These are phyloP conservation scores for Globisporangium cystogenes DNA, from an alignment of 352 stramenopile species.

Conservation along the genomic window DNA sequence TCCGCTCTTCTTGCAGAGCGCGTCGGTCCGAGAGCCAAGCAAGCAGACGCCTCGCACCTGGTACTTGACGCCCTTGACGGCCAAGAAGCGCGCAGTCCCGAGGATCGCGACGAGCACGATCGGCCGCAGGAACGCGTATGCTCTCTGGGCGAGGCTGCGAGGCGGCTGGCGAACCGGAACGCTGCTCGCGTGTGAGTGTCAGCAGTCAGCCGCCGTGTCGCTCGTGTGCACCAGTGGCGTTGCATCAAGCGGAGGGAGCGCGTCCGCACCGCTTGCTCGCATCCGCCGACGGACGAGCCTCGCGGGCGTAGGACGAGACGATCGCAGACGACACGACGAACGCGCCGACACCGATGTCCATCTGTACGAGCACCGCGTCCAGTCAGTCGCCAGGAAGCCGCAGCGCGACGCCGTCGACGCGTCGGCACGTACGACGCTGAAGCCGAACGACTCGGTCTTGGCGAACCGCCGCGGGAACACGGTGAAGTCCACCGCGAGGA, in stretches of 20 bases:
- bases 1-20: no score
- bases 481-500: constrained; percentile 98
- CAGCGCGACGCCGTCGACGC: background rate
- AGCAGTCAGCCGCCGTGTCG: background rate
- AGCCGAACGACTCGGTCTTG: constrained; percentile 95
- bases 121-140: constrained; percentile 61
- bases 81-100: constrained; percentile 62
- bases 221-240: no score
- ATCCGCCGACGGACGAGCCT: constrained; percentile 21
- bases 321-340: constrained; percentile 92
- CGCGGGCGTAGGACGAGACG: constrained; percentile 63
- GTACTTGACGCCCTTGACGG: constrained; percentile 83
- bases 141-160: constrained; percentile 8
- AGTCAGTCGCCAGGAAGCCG: background rate
- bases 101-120: constrained; percentile 70
- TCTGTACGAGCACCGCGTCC: constrained; percentile 31
- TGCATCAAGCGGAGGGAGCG: background rate
- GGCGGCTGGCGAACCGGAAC: background rate
- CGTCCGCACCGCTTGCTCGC: constrained; percentile 19
- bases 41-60: constrained; percentile 34
- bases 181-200: background rate
- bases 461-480: constrained; percentile 94
- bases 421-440: constrained; percentile 78
- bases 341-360: constrained; percentile 96
- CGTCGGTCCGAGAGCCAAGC: no score